Conservation (phyloP, 1,139 yeast genomes). For the Citeromyces siamensis region DNA sequence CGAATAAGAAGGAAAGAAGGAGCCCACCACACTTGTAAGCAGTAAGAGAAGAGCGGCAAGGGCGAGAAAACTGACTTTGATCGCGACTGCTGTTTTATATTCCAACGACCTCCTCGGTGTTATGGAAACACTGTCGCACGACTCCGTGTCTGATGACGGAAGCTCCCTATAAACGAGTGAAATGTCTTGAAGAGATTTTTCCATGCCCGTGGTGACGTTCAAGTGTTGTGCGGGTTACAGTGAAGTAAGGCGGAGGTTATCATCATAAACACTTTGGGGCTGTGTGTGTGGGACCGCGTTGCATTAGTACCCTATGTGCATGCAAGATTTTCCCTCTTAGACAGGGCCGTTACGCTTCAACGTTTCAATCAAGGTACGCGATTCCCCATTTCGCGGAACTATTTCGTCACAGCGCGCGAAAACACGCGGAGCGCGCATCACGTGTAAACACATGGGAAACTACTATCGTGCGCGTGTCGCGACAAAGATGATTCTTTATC, state of each 20-base stretch:
- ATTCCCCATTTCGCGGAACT: not conserved
- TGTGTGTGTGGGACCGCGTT: constrained; percentile 3
- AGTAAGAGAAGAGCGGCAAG: not conserved
- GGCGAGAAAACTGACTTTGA: not conserved
- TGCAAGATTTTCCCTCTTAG: not conserved
- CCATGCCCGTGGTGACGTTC: too few relatives aligned
- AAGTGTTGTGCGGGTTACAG: too few relatives aligned
- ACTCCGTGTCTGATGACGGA: not conserved
- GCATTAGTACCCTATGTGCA: not conserved
- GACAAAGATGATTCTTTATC: too few relatives aligned
- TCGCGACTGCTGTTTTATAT: not conserved
- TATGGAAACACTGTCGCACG: not conserved
- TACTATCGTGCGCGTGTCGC: too few relatives aligned
- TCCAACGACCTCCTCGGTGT: not conserved
- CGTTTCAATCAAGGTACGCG: not conserved
- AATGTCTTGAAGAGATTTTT: not conserved
- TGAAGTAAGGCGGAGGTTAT: too few relatives aligned
- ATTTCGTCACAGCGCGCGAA: not conserved
- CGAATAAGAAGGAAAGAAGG: not conserved
- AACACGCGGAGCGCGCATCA: too few relatives aligned
- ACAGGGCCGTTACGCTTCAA: not conserved
- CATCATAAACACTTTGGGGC: not conserved
- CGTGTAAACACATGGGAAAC: too few relatives aligned
- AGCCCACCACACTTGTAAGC: not conserved
- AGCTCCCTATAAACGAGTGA: not conserved